Evolutionary conservation across 306 rosid genomes (phyloP), one percentile per base, ranked within the genome.

Genomic region (Prosopis cineraria): DNA sequence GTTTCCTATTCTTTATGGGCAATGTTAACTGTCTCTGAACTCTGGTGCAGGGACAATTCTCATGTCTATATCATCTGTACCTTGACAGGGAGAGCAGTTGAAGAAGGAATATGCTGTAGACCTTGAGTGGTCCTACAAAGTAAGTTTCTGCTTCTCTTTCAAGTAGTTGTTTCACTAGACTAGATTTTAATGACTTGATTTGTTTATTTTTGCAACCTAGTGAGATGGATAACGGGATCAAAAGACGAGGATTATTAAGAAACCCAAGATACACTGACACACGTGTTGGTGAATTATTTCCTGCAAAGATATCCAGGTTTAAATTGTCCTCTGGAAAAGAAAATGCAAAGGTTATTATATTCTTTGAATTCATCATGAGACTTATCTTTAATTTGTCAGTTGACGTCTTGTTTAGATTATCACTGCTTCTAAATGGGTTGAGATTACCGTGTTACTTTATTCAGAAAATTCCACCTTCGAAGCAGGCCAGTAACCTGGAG

Each of bases 261-360:
- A 68, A 68, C n/a, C 96, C 93, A 19, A 80, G 87, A 84, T 89
- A 88, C 72, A 80, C 78, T 33, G 91, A 87, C 40, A 89, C 90
- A 8, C 91, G 91, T 0, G 87, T 94, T 80, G 90, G 90, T 84
- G 97, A 88, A 80, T 87, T 92, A 63, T 94, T 88, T 85, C 82
- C 92, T 74, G 83, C 83, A 20, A 82, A 82, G 48, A 85, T 82
- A 80, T 55, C 86, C 34, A 85, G 86, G 78, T 85, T 82, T 76
- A 79, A 65, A 76, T 13, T 37, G 71, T 58, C 75, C 36, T 52
- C 80, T 76, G 89, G 92, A 73, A 92, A 92, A 31, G n/a, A n/a
- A n/a, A n/a, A n/a, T n/a, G n/a, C n/a, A n/a, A n/a, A n/a, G n/a
- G n/a, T n/a, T n/a, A n/a, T n/a, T n/a, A n/a, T n/a, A n/a, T n/a